Evolutionary conservation across 306 rosid genomes (phyloP).

Genomic region (Leucaena leucocephala): DNA sequence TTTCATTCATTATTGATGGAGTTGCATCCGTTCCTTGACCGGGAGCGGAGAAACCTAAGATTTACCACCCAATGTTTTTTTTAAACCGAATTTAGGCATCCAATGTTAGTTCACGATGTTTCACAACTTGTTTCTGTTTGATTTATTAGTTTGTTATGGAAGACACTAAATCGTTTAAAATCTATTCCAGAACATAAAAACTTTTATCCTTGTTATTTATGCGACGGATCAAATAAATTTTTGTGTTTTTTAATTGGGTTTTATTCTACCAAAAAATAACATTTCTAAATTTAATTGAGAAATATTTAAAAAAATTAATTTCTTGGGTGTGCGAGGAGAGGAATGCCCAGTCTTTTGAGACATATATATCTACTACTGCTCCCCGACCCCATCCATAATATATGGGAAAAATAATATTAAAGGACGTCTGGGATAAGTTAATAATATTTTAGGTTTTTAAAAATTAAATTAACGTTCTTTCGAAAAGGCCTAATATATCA

Average conservation of each 20-base stretch:
- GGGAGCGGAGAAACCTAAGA: not conserved
- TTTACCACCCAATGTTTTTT: not conserved
- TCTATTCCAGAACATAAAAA: not conserved
- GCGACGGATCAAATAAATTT: not conserved
- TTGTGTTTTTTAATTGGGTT: not conserved
- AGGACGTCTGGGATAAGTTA: not conserved
- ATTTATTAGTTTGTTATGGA: not conserved
- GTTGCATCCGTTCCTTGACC: not conserved
- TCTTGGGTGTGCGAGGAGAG: not conserved
- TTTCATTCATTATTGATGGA: not conserved
- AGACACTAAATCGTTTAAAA: not conserved
- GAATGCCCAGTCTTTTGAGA: not conserved
- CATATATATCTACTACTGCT: not conserved
- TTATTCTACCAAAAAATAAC: not conserved
- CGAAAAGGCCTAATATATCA: not conserved
- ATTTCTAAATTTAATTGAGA: not conserved
- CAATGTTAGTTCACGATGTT: not conserved
- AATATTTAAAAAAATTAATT: not conserved
- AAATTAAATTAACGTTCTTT: not conserved
- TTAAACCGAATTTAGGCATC: not conserved
- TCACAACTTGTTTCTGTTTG: not conserved
- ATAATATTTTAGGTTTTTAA: not conserved
- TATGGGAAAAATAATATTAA: not conserved
- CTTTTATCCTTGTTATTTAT: not conserved
- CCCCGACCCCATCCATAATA: not conserved